Evolutionary conservation across 2,329 filamentous ascomycete species (phyloP).

Genomic region (Colletotrichum tabaci): DNA sequence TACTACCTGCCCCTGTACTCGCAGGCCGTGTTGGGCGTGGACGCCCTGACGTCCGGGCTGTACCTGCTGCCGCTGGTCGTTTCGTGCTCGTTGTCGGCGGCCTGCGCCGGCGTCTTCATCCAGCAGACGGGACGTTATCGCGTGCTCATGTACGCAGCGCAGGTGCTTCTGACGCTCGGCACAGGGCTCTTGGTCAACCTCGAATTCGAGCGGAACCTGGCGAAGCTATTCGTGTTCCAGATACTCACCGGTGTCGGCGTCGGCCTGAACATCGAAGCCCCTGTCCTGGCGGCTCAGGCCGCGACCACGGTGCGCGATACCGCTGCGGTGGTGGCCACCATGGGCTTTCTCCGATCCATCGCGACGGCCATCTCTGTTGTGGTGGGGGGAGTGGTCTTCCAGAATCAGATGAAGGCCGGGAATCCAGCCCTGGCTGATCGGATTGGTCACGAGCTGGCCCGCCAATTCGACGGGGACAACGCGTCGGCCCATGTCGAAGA

Average conservation of each 20-base stretch:
- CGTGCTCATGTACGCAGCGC: constrained; percentile 70
- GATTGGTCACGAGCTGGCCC: constrained; percentile 66
- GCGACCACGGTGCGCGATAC: constrained; percentile 74
- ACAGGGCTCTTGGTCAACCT: constrained; percentile 76
- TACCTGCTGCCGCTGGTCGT: constrained; percentile 51
- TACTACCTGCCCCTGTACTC: constrained; percentile 65
- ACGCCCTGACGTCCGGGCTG: constrained; percentile 52
- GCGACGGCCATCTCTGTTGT: constrained; percentile 79
- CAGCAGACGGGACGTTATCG: constrained; percentile 78
- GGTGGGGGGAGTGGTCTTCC: constrained; percentile 82
- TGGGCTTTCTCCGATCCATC: constrained; percentile 77
- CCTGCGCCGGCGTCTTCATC: constrained; percentile 54
- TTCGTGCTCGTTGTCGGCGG: constrained; percentile 44
- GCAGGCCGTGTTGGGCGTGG: constrained; percentile 55
- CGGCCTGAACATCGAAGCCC: constrained; percentile 78
- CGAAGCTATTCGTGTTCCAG: constrained; percentile 73
- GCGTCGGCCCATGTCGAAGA: constrained; percentile 51
- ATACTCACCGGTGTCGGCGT: constrained; percentile 75
- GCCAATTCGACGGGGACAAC: constrained; percentile 67
- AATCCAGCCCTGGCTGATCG: constrained; percentile 61
- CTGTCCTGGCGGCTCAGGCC: constrained; percentile 77
- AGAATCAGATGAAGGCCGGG: constrained; percentile 78
- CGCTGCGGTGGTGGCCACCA: constrained; percentile 77
- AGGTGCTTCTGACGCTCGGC: constrained; percentile 74
- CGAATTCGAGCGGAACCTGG: constrained; percentile 67